Conservation (phyloP, 2,329 filamentous ascomycete genomes). For the Fusarium poae region DNA sequence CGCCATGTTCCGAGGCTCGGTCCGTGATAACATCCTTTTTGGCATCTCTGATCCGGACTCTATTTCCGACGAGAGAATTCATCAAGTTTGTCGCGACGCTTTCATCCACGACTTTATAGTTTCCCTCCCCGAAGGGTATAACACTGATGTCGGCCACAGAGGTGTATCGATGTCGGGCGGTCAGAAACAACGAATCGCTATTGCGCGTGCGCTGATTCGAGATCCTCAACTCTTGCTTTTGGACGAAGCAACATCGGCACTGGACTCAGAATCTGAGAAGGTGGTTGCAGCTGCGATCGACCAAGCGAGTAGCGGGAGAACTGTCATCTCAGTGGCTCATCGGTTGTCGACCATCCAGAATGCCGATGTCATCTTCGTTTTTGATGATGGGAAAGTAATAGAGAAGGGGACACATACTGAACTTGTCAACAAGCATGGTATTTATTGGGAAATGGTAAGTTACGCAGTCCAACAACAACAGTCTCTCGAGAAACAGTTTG, state of each 20-base stretch:
- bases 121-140: slow-evolving; percentile 75
- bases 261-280: slow-evolving; percentile 73
- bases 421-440: slow-evolving; percentile 34
- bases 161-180: slow-evolving; percentile 77
- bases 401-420: slow-evolving; percentile 57
- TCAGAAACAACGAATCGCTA: slow-evolving; percentile 77
- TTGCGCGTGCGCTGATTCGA: slow-evolving; percentile 76
- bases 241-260: slow-evolving; percentile 76
- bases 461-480: rapidly evolving
- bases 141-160: slow-evolving; percentile 74
- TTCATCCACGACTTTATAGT: slow-evolving; percentile 79
- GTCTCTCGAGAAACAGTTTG: background rate
- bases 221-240: slow-evolving; percentile 74
- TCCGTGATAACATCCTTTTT: slow-evolving; percentile 78
- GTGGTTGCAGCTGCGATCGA: slow-evolving; percentile 76
- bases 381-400: slow-evolving; percentile 57
- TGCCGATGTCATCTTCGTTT: slow-evolving; percentile 60
- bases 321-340: slow-evolving; percentile 79
- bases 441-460: slow-evolving; percentile 45
- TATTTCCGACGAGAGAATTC: slow-evolving; percentile 65
- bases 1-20: slow-evolving; percentile 75
- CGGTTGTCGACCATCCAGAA: slow-evolving; percentile 58
- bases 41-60: slow-evolving; percentile 67
- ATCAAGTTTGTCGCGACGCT: slow-evolving; percentile 70
- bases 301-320: slow-evolving; percentile 67